Evolutionary conservation across 148 eudicot genomes (phyloP).

Genomic region (Rhododendron williamsianum): DNA sequence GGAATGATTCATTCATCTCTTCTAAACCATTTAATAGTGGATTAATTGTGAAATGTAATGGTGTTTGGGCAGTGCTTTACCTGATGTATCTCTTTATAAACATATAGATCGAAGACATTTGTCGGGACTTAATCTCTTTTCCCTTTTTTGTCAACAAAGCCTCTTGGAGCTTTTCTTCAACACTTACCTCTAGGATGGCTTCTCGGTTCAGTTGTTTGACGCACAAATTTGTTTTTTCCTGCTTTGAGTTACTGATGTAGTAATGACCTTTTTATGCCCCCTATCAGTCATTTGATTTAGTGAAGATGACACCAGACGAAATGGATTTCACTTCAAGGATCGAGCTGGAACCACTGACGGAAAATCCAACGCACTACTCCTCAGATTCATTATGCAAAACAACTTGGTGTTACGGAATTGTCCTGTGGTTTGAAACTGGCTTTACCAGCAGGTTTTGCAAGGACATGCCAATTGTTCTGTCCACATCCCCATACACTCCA

Average conservation of each 20-base stretch:
- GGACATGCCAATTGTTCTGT: slow-evolving; percentile 55
- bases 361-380: background rate
- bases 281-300: slow-evolving; percentile 74
- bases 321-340: slow-evolving; percentile 79
- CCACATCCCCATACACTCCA: slow-evolving; percentile 77
- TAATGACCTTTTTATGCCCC: background rate
- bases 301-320: slow-evolving; percentile 63
- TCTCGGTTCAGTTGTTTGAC: background rate
- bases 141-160: background rate
- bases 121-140: background rate
- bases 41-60: background rate
- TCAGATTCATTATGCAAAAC: slow-evolving; percentile 13
- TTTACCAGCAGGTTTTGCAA: slow-evolving; percentile 79
- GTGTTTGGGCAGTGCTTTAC: background rate
- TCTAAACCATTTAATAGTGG: background rate
- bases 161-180: background rate
- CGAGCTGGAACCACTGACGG: slow-evolving; percentile 44
- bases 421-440: slow-evolving; percentile 89
- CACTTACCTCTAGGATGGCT: background rate
- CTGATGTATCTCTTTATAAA: background rate
- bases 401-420: slow-evolving; percentile 72
- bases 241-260: background rate
- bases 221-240: background rate
- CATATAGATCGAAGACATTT: background rate
- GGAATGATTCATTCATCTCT: background rate